Base-by-base conservation (phyloP, 2,329 filamentous ascomycete genomes). In the Penicillium hesseltinei region DNA sequence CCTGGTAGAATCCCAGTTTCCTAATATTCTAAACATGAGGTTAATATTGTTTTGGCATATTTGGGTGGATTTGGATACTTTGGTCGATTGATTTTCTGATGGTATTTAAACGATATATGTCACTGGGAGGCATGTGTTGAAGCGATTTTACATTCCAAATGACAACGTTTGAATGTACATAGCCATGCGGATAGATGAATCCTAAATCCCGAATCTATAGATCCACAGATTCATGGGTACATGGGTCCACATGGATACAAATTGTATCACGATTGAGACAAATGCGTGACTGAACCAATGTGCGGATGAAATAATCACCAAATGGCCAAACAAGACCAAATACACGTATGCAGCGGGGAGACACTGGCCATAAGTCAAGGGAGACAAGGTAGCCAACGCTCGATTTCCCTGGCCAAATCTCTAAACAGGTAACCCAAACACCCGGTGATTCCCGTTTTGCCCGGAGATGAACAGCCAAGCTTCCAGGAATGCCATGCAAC, bases 401-500 rank as follows among this genome's bases (percentile, higher is more conserved):
- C 48, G 7, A 23, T n/a, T 21, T 15, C 17, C 17, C n/a, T 5
- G 27, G 21, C 13, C 21, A 38, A 31, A 23, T 21, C n/a, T 31
- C 29, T n/a, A 36, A 50, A 36, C 11, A 44, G 29, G 29, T 42
- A 40, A 15, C 49, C 42, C 42, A 36, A 65, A 68, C 62, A 68
- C 67, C 62, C 60, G 49, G 27, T 59, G 13, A 60, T 61, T 54
- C 56, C 58, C 40, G 10, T 29, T 53, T 35, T 43, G 11, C 36
- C 51, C 50, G 57, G 25, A 40, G n/a, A 44, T 55, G 44, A 67
- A 69, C 61, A 62, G 54, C 46, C 62, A 61, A 59, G 60, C 59
- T 67, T 62, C 52, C 63, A 50, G 59, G 58, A 66, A 63, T 61
- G 65, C 60, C 59, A 71, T 66, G 67, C 64, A 69, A 67, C 59